phyloP scores from a whole-genome alignment of 2,329 filamentous ascomycete genomes.

The Trichoderma oligosporum region DNA sequence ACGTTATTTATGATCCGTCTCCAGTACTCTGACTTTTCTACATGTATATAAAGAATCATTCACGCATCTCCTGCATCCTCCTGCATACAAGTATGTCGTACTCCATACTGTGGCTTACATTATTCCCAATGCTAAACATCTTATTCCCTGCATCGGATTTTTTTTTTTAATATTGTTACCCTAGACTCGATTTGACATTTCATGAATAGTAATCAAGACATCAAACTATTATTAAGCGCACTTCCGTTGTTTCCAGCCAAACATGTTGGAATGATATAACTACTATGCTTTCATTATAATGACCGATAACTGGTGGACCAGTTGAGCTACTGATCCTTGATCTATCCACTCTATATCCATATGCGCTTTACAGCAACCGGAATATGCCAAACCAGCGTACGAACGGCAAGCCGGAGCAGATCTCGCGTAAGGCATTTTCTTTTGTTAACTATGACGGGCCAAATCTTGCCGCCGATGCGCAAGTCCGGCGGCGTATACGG shows the following conservation, averaged over 20 bases:
- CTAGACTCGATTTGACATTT: slow-evolving; percentile 15
- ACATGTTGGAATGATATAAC: too few relatives aligned
- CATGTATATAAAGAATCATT: too few relatives aligned
- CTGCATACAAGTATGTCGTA: too few relatives aligned
- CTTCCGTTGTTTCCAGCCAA: not conserved
- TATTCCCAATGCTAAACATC: not conserved
- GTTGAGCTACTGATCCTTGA: not conserved
- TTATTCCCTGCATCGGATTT: not conserved
- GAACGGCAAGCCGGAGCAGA: not conserved
- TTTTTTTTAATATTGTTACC: not conserved
- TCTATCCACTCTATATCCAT: not conserved
- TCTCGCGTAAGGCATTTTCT: not conserved
- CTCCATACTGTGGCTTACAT: not conserved
- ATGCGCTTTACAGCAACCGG: not conserved
- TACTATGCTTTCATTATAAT: too few relatives aligned
- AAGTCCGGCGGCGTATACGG: slow-evolving; percentile 14
- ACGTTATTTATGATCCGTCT: too few relatives aligned
- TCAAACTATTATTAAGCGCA: not conserved
- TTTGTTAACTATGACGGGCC: slow-evolving; percentile 14
- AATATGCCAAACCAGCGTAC: not conserved
- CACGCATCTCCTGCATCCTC: too few relatives aligned
- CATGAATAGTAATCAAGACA: slow-evolving; percentile 9
- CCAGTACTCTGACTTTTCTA: too few relatives aligned
- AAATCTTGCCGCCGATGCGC: slow-evolving; percentile 2
- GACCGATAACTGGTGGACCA: not conserved